Evolutionary conservation across 1,139 yeast species (phyloP).

Genomic region (Candida tunisiensis): DNA sequence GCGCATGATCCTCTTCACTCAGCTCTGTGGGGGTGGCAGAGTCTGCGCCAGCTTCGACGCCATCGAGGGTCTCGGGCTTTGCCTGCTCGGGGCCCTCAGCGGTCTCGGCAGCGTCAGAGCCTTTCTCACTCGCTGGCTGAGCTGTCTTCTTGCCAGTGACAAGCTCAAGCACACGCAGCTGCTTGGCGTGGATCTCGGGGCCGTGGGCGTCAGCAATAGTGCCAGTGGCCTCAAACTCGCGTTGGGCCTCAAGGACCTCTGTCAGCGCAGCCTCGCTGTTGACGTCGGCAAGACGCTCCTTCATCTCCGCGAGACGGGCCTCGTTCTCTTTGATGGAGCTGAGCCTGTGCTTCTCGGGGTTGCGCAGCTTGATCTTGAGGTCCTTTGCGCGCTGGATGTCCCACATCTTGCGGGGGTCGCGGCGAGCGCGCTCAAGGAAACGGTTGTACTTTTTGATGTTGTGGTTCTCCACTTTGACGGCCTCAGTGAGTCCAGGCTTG

Average conservation of each 20-base stretch:
- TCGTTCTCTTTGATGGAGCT: slow-evolving; percentile 8
- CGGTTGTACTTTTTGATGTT: slow-evolving; percentile 67
- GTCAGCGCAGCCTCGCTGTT: slow-evolving; percentile 26
- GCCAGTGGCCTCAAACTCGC: slow-evolving; percentile 15
- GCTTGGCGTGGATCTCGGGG: slow-evolving; percentile 2
- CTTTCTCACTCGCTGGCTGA: slow-evolving; percentile 1
- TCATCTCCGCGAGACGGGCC: slow-evolving; percentile 19
- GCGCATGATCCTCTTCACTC: neutral
- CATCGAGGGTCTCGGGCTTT: no score
- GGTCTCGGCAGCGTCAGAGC: slow-evolving; percentile 1
- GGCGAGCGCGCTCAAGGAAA: slow-evolving; percentile 41
- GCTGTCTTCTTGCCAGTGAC: slow-evolving; percentile 9
- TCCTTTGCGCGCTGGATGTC: no score
- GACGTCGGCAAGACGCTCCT: slow-evolving; percentile 11
- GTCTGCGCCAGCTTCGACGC: no score
- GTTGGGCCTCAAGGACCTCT: slow-evolving; percentile 19
- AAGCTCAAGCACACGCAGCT: slow-evolving; percentile 10
- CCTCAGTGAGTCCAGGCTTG: slow-evolving; percentile 58
- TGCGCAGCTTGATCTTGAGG: slow-evolving; percentile 24
- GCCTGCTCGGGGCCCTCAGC: slow-evolving; percentile 3
- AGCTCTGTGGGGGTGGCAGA: neutral
- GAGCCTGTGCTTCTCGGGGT: slow-evolving; percentile 17
- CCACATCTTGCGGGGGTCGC: slow-evolving; percentile 45
- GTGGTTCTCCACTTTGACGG: slow-evolving; percentile 49
- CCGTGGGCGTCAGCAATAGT: slow-evolving; percentile 8